phyloP scores from a whole-genome alignment of 371 early-diverging fungal species.

The Quaeritorhiza haematococci region DNA sequence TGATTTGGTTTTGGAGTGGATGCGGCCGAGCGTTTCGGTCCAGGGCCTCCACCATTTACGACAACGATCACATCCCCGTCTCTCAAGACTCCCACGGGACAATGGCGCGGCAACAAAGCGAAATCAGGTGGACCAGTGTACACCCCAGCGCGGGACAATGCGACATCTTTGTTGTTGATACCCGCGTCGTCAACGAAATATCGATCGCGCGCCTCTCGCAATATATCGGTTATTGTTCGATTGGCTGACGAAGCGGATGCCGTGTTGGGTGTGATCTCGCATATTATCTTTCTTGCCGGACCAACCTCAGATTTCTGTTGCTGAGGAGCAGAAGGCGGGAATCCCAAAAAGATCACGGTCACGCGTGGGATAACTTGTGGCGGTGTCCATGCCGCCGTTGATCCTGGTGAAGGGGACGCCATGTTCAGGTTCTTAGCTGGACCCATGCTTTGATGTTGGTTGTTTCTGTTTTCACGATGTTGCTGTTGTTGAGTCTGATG shows the following conservation, averaged over 20 bases:
- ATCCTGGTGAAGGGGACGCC: no score
- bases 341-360: slow-evolving; percentile 7
- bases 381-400: no score
- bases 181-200: slow-evolving; percentile 18
- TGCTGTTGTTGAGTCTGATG: background rate
- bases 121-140: slow-evolving; percentile 22
- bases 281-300: background rate
- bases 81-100: slow-evolving; percentile 13
- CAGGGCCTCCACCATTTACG: no score
- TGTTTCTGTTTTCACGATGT: background rate
- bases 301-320: background rate
- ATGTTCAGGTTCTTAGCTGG: no score
- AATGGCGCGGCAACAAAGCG: slow-evolving; percentile 6
- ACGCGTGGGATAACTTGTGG: no score
- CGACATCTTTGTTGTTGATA: no score
- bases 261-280: background rate
- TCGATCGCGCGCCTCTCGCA: background rate
- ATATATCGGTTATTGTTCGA: slow-evolving; percentile 1
- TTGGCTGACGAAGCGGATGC: background rate
- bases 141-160: slow-evolving; percentile 3
- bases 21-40: no score
- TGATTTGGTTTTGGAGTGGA: no score
- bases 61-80: slow-evolving; percentile 21
- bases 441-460: background rate
- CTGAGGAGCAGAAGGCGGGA: background rate